Conservation (phyloP, 345 rosid species). For the Aethionema arabicum region DNA sequence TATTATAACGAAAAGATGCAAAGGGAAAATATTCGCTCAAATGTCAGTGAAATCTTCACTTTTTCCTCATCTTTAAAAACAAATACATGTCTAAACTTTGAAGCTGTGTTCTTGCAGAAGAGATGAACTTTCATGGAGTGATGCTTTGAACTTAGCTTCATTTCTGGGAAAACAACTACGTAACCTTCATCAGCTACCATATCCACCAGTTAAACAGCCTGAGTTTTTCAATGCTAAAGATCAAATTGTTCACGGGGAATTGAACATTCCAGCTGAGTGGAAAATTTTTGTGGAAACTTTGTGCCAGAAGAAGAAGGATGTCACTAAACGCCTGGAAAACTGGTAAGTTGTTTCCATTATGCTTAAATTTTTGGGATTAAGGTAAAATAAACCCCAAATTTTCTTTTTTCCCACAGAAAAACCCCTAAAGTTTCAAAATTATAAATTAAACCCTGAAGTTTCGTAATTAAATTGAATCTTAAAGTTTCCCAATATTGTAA, state of each 20-base stretch:
- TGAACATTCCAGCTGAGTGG: conserved; percentile 70
- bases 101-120: conserved; percentile 55
- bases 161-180: conserved; percentile 80
- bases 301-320: conserved; percentile 52
- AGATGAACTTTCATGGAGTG: conserved; percentile 61
- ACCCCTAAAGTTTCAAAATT: no score
- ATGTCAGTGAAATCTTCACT: conserved; percentile 52
- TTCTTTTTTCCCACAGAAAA: no score
- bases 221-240: conserved; percentile 40
- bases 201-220: conserved; percentile 50
- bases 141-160: conserved; percentile 58
- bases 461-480: no score
- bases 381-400: no score
- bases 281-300: conserved; percentile 51
- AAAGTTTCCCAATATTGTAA: no score
- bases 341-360: conserved; percentile 48
- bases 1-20: conserved; percentile 82
- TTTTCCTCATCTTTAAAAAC: background rate
- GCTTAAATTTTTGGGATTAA: no score
- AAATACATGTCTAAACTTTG: conserved; percentile 21
- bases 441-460: no score
- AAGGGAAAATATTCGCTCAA: conserved; percentile 82
- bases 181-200: conserved; percentile 72
- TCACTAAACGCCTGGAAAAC: conserved; percentile 50
- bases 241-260: conserved; percentile 24